A percentile compares a stretch with the other conserved stretches of the same genome.
phyloP scores from a whole-genome alignment of 768 basidiomycete species.

The Cyclocybe cylindracea region DNA sequence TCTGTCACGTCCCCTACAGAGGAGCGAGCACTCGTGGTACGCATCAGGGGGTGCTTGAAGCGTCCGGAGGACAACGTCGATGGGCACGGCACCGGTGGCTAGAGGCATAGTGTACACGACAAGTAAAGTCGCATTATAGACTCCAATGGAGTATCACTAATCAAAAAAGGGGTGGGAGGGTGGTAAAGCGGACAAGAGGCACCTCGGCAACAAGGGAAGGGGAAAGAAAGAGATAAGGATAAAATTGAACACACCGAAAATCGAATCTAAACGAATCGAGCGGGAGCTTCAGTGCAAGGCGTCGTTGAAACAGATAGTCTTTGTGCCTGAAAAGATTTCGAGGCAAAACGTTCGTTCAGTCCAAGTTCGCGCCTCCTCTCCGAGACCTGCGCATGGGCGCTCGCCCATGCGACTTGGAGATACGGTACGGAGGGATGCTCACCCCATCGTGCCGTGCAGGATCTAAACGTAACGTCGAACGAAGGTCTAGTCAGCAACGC shows the following conservation, averaged over 20 bases:
- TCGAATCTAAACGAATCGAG: conserved; percentile 87
- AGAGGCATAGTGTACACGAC: no score
- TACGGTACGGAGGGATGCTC: conserved; percentile 31
- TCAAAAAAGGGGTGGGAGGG: not conserved
- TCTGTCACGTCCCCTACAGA: no score
- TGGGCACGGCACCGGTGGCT: no score
- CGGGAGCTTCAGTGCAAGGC: conserved; percentile 62
- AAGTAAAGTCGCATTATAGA: not conserved
- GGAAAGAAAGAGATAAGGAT: not conserved
- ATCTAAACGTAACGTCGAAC: conserved; percentile 47
- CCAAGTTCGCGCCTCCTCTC: no score
- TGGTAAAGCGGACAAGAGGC: not conserved
- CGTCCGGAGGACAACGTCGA: no score
- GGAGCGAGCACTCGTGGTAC: no score
- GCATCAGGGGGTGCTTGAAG: no score
- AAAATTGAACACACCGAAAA: conserved; percentile 61
- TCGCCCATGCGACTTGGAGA: conserved; percentile 14
- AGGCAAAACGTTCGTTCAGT: conserved; percentile 13
- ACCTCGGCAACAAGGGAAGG: not conserved
- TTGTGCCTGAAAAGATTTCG: conserved; percentile 62
- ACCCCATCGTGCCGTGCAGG: conserved; percentile 81
- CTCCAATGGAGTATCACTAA: not conserved
- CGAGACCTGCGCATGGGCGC: no score
- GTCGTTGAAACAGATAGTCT: conserved; percentile 81
- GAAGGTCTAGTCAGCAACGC: not conserved